phyloP scores from a whole-genome alignment of 2,329 filamentous ascomycete species.

The Aspergillus piperis region DNA sequence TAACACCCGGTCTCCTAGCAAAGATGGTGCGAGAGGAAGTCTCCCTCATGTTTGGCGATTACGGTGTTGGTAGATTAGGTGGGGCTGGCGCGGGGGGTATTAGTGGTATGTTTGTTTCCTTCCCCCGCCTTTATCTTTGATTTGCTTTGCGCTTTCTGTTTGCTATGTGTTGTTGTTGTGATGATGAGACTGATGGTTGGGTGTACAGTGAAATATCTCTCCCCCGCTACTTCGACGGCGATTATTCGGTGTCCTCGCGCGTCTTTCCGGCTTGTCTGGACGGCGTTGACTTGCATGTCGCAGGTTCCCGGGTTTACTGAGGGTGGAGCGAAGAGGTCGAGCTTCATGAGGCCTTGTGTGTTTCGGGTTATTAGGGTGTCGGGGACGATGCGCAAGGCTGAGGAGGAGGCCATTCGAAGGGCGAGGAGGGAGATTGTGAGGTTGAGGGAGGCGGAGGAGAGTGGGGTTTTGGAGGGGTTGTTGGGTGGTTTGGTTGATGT shows the following conservation, averaged over 20 bases:
- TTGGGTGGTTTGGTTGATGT: constrained; percentile 41
- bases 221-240: constrained; percentile 86
- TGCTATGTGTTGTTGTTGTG: neutral
- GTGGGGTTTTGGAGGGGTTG: constrained; percentile 44
- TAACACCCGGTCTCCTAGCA: constrained; percentile 67
- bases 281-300: constrained; percentile 78
- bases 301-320: constrained; percentile 62
- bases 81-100: constrained; percentile 71
- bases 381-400: constrained; percentile 88
- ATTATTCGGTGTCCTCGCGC: constrained; percentile 82
- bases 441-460: constrained; percentile 57
- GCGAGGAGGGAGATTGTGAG: constrained; percentile 71
- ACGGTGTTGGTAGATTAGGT: constrained; percentile 61
- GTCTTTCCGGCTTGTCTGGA: constrained; percentile 87
- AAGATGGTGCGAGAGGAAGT: constrained; percentile 72
- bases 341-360: constrained; percentile 60
- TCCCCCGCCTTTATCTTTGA: neutral
- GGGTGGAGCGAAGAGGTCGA: constrained; percentile 20
- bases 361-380: constrained; percentile 84
- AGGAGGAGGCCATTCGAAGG: constrained; percentile 82
- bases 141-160: neutral
- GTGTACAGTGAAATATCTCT: constrained; percentile 81
- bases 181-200: neutral
- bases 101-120: constrained; percentile 54
- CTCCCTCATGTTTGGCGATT: constrained; percentile 79